Base-by-base conservation (phyloP, 768 basidiomycete species). In the Termitomyces sp. region DNA sequence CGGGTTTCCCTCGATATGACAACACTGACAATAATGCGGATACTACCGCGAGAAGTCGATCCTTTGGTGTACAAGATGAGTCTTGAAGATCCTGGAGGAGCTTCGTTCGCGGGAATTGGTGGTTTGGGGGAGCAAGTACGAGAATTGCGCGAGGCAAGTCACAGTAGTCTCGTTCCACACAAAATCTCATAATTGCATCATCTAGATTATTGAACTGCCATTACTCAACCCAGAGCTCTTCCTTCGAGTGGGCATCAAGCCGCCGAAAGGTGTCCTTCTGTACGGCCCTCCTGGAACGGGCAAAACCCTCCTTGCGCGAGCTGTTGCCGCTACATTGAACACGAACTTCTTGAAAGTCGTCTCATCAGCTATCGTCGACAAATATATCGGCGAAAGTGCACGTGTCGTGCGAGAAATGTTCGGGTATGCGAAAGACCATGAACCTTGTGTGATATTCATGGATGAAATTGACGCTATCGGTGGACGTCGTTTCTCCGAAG, bases 61-160 rank as follows among this genome's bases (percentile, higher is more conserved):
- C 97, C 97, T 16, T 77, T 96, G 67, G 96, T 99, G 12, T 99
- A 99, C 80, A 98, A 98, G 77, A 99, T 98, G 97, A 96, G 93
- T 63, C 78, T 97, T 68, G 97, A 99, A 73, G 96, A 98, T 68
- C 94, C 97, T 2, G 95, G 94, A 77, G 89, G 90, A 52, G 95
- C 92, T 7, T 85, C 93, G 4, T 98, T 98, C 71, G 96, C 96
- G 1, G 95, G 95, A 61, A 98, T 99, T 56, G 97, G 97, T 67
- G 97, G 97, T 23, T 75, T 99, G 57, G 83, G 89, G 47, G 97
- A 98, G 62, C 97, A 99, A 78, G 95, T 99, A 50, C 84, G 97
- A 59, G 97, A 99, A 70, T 74, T 99, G 63, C 87, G 97, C 63
- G 97, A 99, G 80, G 92, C 91, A 67, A 55, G 82, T 74, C 4